Evolutionary conservation across 179 eudicot species (phyloP), one percentile per base, ranked within the genome.

Genomic region (Patellifolia procumbens): DNA sequence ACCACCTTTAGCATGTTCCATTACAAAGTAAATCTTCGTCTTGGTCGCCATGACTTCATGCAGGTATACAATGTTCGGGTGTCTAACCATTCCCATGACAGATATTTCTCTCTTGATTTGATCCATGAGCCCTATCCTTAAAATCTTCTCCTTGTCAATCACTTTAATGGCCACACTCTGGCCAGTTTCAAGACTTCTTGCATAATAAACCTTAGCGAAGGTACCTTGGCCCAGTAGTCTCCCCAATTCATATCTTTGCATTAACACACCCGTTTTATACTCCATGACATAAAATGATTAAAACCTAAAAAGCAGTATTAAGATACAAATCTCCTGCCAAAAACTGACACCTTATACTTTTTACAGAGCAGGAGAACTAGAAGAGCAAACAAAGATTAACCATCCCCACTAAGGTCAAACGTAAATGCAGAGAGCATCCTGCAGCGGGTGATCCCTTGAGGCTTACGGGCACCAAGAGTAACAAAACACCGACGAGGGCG

Each of bases 11-110:
- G 84, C 84, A 68, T 61, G 72, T 53, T 81, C 84, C 78, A 81
- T 77, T 22, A 77, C 81, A 61, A 81, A 77, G 78, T 81, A 81
- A 61, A 81, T 77, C 75, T 74, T 81, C 35, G 76, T 48, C 72
- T 81, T 81, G 79, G 51, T 77, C 24, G 84, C 84, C 84, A 81
- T 81, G 68, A 81, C 84, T 78, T 81, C 84, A 69, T 73, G 74
- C 8, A 81, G 75, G 46, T 73, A n/a, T 2, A 81, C 72, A 26
- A 81, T 74, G 35, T 77, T 49, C 0, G 84, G 84, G 75, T 81
- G 84, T 37, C 81, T 61, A 60, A 78, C 79, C 71, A 81, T 78
- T 31, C 78, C 78, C 84, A 81, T 81, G 12, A 68, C 79, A 31
- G 81, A 61, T 61, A 81, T 81, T 28, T 81, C 84, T 53, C 81